phyloP scores from a whole-genome alignment of 73 alveolate species.

The Tetrahymena borealis region DNA sequence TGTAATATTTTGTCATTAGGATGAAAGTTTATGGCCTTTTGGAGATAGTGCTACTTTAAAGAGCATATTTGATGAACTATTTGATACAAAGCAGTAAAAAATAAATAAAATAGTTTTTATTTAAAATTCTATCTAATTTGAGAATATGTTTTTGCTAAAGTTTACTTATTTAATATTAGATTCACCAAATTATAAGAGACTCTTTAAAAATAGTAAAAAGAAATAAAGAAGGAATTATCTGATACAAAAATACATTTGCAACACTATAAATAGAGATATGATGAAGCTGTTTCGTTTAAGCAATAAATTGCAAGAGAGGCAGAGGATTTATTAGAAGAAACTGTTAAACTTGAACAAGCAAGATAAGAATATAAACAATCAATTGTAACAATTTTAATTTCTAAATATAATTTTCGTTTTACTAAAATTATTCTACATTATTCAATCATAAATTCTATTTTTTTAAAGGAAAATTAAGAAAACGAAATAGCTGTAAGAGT shows the following conservation, averaged over 20 bases:
- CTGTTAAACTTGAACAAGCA: neutral
- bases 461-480: neutral
- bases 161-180: neutral
- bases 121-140: neutral
- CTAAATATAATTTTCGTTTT: neutral
- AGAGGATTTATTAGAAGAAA: neutral
- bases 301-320: neutral
- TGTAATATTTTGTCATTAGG: slow-evolving; percentile 96
- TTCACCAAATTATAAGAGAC: neutral
- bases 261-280: neutral
- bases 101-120: neutral
- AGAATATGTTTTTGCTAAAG: too few relatives aligned
- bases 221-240: neutral
- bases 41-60: slow-evolving; percentile 87
- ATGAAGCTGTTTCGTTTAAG: neutral
- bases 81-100: slow-evolving; percentile 80
- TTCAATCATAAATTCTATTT: neutral
- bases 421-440: too few relatives aligned
- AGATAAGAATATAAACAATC: neutral
- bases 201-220: neutral
- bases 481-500: neutral
- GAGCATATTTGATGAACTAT: slow-evolving; percentile 94
- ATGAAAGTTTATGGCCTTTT: slow-evolving; percentile 95
- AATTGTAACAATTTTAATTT: neutral
- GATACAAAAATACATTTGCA: neutral